A percentile compares a stretch with the other conserved stretches of the same genome.
These are phyloP conservation scores for Pythium dissimile DNA, from an alignment of 352 stramenopile genomes.

Conservation along the genomic window DNA sequence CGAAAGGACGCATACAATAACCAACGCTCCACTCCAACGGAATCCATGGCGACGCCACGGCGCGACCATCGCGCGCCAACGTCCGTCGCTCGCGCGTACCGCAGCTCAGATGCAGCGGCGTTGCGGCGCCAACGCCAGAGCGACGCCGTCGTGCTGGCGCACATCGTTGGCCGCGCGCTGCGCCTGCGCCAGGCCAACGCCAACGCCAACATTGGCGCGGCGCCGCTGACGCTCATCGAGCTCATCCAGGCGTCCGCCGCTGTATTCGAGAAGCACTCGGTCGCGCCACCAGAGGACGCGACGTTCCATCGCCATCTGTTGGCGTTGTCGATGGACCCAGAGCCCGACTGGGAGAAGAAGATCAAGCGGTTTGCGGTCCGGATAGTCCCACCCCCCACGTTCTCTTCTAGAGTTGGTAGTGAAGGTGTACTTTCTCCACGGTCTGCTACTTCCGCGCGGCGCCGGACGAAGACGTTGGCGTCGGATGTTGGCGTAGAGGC, in stretches of 20 bases:
- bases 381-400: background rate
- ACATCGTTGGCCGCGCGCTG: constrained; percentile 43
- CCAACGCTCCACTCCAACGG: background rate
- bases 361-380: constrained; percentile 33
- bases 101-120: no score
- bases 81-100: background rate
- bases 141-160: constrained; percentile 32
- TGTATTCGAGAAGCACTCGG: constrained; percentile 49
- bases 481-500: background rate
- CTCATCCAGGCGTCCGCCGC: constrained; percentile 53
- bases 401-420: constrained; percentile 16
- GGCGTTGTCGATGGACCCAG: constrained; percentile 48
- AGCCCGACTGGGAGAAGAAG: constrained; percentile 57
- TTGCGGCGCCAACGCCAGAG: constrained; percentile 16
- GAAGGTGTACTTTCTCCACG: background rate
- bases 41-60: background rate
- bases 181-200: constrained; percentile 10
- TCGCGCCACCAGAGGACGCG: constrained; percentile 40
- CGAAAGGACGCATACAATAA: constrained; percentile 3
- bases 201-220: background rate
- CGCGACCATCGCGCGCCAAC: background rate
- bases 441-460: no score
- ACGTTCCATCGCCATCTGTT: constrained; percentile 55
- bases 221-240: constrained; percentile 51
- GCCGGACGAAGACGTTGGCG: background rate